Percentiles rank a stretch among this genome's conserved stretches.
phyloP scores from a whole-genome alignment of 257 asterid genomes.

The Euphrasia confusa region DNA sequence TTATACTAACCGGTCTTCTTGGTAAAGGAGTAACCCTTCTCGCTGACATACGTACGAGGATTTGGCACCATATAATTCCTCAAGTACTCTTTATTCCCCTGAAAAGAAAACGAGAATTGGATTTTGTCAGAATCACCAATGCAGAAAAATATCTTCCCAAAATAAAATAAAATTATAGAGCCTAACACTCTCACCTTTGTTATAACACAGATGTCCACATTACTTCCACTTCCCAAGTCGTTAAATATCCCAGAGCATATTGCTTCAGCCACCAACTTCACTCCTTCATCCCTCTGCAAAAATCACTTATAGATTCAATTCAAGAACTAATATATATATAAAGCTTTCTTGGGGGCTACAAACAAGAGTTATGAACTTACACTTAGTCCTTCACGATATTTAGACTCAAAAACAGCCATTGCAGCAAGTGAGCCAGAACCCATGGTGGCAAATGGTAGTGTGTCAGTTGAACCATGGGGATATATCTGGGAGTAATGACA shows the following conservation, averaged over 20 bases:
- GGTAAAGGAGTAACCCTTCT: slow-evolving; percentile 64
- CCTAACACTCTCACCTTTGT: slow-evolving; percentile 52
- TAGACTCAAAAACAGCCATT: slow-evolving; percentile 85
- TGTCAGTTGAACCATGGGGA: slow-evolving; percentile 98
- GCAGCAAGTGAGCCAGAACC: slow-evolving; percentile 99
- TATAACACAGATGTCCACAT: slow-evolving; percentile 80
- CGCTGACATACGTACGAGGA: slow-evolving; percentile 78
- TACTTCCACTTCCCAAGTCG: slow-evolving; percentile 98
- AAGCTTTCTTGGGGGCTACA: slow-evolving; percentile 6
- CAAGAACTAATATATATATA: slow-evolving; percentile 10
- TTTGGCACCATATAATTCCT: slow-evolving; percentile 69
- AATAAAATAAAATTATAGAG: slow-evolving; percentile 6
- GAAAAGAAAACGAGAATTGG: slow-evolving; percentile 9
- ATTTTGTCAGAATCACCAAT: not conserved
- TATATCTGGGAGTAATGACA: slow-evolving; percentile 51
- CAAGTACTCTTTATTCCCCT: slow-evolving; percentile 76
- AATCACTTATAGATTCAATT: slow-evolving; percentile 19
- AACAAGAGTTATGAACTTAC: slow-evolving; percentile 43
- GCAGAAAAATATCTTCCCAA: not conserved
- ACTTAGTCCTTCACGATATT: slow-evolving; percentile 72
- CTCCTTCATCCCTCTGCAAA: slow-evolving; percentile 81
- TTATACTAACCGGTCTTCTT: slow-evolving; percentile 72
- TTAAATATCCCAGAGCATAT: slow-evolving; percentile 88
- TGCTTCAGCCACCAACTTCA: slow-evolving; percentile 78
- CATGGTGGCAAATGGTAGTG: slow-evolving; percentile 95